Evolutionary conservation across 768 basidiomycete genomes (phyloP).

Genomic region (Serendipita indica): DNA sequence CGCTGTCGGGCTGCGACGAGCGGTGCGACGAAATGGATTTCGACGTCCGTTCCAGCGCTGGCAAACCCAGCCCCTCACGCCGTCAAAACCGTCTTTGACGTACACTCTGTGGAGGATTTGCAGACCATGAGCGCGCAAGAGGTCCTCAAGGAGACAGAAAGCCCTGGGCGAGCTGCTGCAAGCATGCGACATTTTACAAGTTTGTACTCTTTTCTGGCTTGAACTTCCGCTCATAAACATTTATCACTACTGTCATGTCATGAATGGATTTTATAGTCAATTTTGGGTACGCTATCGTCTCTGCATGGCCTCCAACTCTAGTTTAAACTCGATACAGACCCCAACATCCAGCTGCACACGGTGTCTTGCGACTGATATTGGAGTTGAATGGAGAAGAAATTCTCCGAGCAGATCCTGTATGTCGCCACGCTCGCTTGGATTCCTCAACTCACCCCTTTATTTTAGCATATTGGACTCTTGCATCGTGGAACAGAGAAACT

Average conservation of each 20-base stretch:
- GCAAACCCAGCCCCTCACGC: slow-evolving; percentile 3
- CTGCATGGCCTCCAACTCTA: neutral
- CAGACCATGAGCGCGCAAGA: slow-evolving; percentile 67
- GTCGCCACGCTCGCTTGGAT: slow-evolving; percentile 18
- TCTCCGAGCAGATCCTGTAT: slow-evolving; percentile 66
- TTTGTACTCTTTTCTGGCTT: slow-evolving; percentile 21
- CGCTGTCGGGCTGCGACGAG: neutral
- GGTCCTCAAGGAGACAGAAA: slow-evolving; percentile 60
- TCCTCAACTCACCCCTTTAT: slow-evolving; percentile 9
- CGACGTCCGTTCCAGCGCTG: neutral
- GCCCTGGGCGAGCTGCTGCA: slow-evolving; percentile 41
- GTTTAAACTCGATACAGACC: slow-evolving; percentile 37
- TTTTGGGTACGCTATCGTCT: slow-evolving; percentile 48
- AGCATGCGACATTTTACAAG: slow-evolving; percentile 91
- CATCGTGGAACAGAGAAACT: slow-evolving; percentile 98
- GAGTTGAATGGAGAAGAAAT: slow-evolving; percentile 97
- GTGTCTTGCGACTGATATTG: slow-evolving; percentile 91
- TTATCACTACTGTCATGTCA: neutral
- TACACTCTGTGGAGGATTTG: slow-evolving; percentile 70
- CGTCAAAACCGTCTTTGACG: slow-evolving; percentile 24
- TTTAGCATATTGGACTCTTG: slow-evolving; percentile 81
- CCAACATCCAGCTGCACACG: slow-evolving; percentile 97
- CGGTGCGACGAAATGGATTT: neutral
- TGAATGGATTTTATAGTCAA: slow-evolving; percentile 47
- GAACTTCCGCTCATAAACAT: slow-evolving; percentile 17